Base-by-base conservation (phyloP, 768 basidiomycete genomes). In the Mycena filopes region DNA sequence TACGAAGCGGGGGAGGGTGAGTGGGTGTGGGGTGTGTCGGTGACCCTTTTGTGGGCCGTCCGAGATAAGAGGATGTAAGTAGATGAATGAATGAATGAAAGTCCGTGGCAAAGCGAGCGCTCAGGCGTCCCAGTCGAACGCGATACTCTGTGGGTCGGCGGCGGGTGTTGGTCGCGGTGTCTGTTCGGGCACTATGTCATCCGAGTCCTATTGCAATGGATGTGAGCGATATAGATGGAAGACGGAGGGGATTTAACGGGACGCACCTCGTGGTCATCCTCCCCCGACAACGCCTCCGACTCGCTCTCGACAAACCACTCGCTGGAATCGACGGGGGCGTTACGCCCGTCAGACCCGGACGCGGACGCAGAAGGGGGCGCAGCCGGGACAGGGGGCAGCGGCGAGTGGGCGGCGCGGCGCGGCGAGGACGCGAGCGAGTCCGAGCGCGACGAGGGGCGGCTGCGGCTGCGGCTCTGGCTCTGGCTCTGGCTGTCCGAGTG, bases 231-330 rank as follows among this genome's bases (percentile, higher is more conserved):
- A n/a, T n/a, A n/a, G n/a, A n/a, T n/a, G n/a, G 43, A 25, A 45
- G 23, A 45, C 11, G 21, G n/a, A n/a, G n/a, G n/a, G n/a, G n/a
- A n/a, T n/a, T n/a, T n/a, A 23, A n/a, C 4, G n/a, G 29, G 57
- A 21, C 49, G 9, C 49, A 59, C 63, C 63, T n/a, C n/a, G n/a
- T n/a, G n/a, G n/a, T 65, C 50, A 13, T 65, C 63, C 16, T 65
- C 63, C 9, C 38, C 53, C 23, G 55, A 56, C 28, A 43, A 45
- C n/a, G n/a, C n/a, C 40, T 57, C 63, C 15, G 47, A 45, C 5
- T 21, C 50, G 60, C 60, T 61, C 47, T 51, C 56, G 11, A 15
- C 56, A 41, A 65, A 59, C 63, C 63, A 65, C 31, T 59, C 63
- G 49, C 56, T 65, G 13, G 29, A 33, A 9, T 54, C 36, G 16